Evolutionary conservation across 306 rosid genomes (phyloP).

Genomic region (Pachyrhizus erosus): DNA sequence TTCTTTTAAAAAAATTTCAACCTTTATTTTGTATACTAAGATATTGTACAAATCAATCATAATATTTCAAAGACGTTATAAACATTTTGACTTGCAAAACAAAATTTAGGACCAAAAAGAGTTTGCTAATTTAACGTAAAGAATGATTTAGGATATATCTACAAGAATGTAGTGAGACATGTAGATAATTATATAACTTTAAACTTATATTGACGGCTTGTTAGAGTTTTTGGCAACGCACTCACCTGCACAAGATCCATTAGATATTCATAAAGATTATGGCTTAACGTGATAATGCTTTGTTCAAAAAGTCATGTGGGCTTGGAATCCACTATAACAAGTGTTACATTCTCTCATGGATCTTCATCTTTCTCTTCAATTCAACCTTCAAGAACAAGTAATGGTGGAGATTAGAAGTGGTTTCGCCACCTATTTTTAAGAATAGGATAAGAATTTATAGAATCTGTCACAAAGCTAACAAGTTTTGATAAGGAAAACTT

Average conservation of each 20-base stretch:
- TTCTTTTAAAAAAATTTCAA: too few species aligned
- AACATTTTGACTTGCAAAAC: background rate
- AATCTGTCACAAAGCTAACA: too few species aligned
- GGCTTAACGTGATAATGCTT: conserved; percentile 57
- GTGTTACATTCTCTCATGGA: too few species aligned
- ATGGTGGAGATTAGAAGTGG: too few species aligned
- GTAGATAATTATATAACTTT: background rate
- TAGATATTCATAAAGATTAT: conserved; percentile 63
- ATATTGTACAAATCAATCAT: background rate
- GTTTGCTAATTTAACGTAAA: conserved; percentile 9
- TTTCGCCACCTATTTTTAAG: too few species aligned
- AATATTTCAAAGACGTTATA: conserved; percentile 29
- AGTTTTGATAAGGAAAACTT: too few species aligned
- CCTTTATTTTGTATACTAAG: too few species aligned
- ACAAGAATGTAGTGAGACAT: conserved; percentile 4
- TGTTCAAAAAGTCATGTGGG: conserved; percentile 63
- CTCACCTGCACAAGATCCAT: conserved; percentile 67
- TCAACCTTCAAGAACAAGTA: too few species aligned
- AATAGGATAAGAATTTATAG: too few species aligned
- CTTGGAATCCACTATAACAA: conserved; percentile 61
- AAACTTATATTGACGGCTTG: conserved; percentile 5
- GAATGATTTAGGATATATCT: background rate
- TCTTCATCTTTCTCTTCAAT: too few species aligned
- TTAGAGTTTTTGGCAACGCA: conserved; percentile 24
- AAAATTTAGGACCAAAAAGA: background rate